These are phyloP conservation scores for Rheum nobile DNA, from an alignment of 148 eudicot genomes.

Conservation along the genomic window DNA sequence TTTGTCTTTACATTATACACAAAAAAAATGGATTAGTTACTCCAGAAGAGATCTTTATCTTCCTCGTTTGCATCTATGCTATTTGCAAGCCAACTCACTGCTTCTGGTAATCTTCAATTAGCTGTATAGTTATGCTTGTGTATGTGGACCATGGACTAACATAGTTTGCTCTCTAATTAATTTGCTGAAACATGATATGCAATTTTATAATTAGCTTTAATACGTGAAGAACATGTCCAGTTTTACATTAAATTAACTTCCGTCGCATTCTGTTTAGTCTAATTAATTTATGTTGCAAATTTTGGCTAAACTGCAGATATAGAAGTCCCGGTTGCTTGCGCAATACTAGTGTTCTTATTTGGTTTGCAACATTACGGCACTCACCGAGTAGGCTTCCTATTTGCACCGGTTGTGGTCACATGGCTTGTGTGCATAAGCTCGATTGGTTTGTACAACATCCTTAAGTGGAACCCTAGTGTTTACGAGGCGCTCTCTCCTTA, in stretches of 20 bases:
- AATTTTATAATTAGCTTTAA: background rate
- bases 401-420: slow-evolving; percentile 75
- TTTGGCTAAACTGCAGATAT: slow-evolving; percentile 46
- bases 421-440: slow-evolving; percentile 92
- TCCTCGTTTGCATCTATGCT: background rate
- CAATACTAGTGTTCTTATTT: slow-evolving; percentile 67
- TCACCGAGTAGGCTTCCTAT: slow-evolving; percentile 74
- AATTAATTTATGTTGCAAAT: background rate
- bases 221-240: background rate
- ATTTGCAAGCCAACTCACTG: background rate
- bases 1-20: background rate
- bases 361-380: slow-evolving; percentile 90
- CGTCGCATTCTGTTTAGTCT: background rate
- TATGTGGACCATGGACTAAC: background rate
- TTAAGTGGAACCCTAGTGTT: slow-evolving; percentile 76
- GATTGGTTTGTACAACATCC: slow-evolving; percentile 78
- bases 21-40: background rate
- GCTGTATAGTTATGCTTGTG: background rate
- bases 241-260: background rate
- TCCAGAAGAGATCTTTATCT: background rate
- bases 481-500: slow-evolving; percentile 83
- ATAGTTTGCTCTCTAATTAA: background rate
- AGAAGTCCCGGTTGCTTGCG: slow-evolving; percentile 74
- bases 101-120: background rate
- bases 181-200: background rate